Evolutionary conservation across 495 filamentous ascomycete genomes (phyloP).

Genomic region (Astrothelium macrocarpum): DNA sequence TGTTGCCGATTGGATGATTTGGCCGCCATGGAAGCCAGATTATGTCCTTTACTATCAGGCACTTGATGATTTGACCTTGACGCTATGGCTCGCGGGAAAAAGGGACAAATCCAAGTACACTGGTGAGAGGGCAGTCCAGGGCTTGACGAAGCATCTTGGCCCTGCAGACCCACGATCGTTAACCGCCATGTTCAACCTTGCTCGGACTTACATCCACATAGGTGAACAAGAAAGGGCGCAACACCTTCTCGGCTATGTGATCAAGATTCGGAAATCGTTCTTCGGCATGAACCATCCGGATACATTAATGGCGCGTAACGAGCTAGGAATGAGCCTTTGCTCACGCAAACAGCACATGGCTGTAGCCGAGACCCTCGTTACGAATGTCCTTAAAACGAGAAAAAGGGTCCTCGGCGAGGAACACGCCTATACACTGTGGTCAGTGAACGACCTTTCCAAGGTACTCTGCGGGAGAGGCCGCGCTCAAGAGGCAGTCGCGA

Average conservation of each 20-base stretch:
- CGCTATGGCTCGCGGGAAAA: slow-evolving; percentile 11
- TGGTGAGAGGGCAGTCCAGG: slow-evolving; percentile 19
- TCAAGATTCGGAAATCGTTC: slow-evolving; percentile 14
- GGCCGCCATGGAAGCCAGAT: slow-evolving; percentile 11
- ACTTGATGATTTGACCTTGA: slow-evolving; percentile 14
- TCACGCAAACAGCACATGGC: slow-evolving; percentile 10
- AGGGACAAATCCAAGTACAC: slow-evolving; percentile 11
- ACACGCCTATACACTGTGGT: slow-evolving; percentile 32
- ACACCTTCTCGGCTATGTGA: slow-evolving; percentile 13
- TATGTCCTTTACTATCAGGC: slow-evolving; percentile 9
- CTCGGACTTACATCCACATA: slow-evolving; percentile 22
- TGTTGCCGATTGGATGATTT: slow-evolving; percentile 9
- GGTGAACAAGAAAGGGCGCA: slow-evolving; percentile 13
- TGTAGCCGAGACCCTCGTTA: slow-evolving; percentile 21
- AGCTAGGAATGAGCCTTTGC: slow-evolving; percentile 22
- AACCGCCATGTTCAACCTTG: slow-evolving; percentile 23
- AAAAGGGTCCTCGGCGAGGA: slow-evolving; percentile 27
- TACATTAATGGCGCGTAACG: slow-evolving; percentile 20
- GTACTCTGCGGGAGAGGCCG: slow-evolving; percentile 25
- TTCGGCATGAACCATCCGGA: slow-evolving; percentile 21
- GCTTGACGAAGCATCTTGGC: slow-evolving; percentile 16
- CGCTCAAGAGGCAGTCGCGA: slow-evolving; percentile 21
- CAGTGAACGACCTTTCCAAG: slow-evolving; percentile 32
- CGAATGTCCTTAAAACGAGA: slow-evolving; percentile 19
- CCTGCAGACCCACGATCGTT: slow-evolving; percentile 20